Evolutionary conservation across 108 stramenopile species (phyloP), one percentile per base, ranked within the genome.

Genomic region (Stephanodiscus triporus): DNA sequence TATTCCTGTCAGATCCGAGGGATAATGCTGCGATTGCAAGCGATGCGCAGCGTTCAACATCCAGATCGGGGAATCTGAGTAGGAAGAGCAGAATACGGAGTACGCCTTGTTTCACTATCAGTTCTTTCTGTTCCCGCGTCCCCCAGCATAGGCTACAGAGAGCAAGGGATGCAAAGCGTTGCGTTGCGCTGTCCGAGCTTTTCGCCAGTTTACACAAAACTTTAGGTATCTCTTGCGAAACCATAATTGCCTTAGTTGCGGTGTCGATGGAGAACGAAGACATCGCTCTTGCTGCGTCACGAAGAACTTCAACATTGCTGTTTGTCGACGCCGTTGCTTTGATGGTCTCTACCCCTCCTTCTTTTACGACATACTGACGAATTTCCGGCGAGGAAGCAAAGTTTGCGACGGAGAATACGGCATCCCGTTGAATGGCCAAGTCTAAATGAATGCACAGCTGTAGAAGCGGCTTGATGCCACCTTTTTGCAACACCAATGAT

Each of bases 261-360:
- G 74, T 85, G 63, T 80, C 60, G 48, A 86, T 57, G 19, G 89
- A 81, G 17, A 95, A 72, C 64, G 79, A 90, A 24, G 90, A 82
- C 20, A 90, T 68, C 34, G 87, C 79, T 47, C 94, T 79, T n/a
- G 90, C 73, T 34, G 83, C 66, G 65, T 92, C 92, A 9, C 92
- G 83, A 76, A 93, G 88, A 16, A 95, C 84, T 24, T 90, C 75
- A 3, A 80, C 76, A 66, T 91, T 91, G 58, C 85, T 75, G 40
- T 84, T 82, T 24, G 89, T 90, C 26, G 87, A 61, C 2, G 88
- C 85, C 16, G 88, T 82, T 75, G 86, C 87, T 22, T 88, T 84
- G 42, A 93, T 85, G 11, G 87, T 88, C 76, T 95, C 92, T 5
- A 95, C 74, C 7, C 93, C 93, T 23, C 93, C 93, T 70, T 90